Conservation (phyloP, 495 filamentous ascomycete genomes). For the Cercophora newfieldiana region DNA sequence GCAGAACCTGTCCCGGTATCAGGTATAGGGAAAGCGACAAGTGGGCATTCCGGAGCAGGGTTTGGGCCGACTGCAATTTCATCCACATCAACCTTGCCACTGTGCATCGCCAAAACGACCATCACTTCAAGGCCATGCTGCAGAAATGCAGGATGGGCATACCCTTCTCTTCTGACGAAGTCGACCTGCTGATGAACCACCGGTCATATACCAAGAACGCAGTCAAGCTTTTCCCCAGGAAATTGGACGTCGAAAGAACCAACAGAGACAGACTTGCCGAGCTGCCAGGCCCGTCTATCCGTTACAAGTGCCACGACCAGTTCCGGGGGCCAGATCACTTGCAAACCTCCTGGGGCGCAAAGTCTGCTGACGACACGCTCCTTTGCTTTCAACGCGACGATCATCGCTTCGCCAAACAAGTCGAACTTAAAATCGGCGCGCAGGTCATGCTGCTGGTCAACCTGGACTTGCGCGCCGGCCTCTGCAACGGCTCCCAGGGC, state of each 20-base stretch:
- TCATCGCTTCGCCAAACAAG: conserved; percentile 47
- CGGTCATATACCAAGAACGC: conserved; percentile 43
- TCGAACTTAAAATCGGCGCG: conserved; percentile 77
- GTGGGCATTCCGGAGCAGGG: conserved; percentile 39
- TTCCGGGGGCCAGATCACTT: conserved; percentile 62
- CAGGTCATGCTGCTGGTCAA: conserved; percentile 96
- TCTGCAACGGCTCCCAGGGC: conserved; percentile 91
- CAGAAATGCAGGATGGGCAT: conserved; percentile 51
- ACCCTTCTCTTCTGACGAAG: conserved; percentile 36
- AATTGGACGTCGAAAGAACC: conserved; percentile 39
- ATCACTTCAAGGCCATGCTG: conserved; percentile 51
- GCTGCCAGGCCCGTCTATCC: conserved; percentile 36
- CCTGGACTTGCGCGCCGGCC: conserved; percentile 62
- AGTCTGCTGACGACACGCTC: conserved; percentile 65
- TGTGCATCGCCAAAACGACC: conserved; percentile 56
- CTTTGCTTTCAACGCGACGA: conserved; percentile 64
- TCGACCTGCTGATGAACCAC: conserved; percentile 48
- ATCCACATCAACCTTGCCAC: conserved; percentile 44
- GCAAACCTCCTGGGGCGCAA: conserved; percentile 57
- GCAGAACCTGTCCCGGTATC: conserved; percentile 25
- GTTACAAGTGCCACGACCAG: conserved; percentile 73
- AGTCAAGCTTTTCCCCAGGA: conserved; percentile 48
- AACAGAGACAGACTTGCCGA: conserved; percentile 41
- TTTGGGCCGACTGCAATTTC: conserved; percentile 42
- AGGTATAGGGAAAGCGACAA: conserved; percentile 40